A percentile compares a stretch with the other conserved stretches of the same genome.
Conservation (phyloP, 371 early-diverging fungal species). For the Thermomucor indicae-seudaticae region DNA sequence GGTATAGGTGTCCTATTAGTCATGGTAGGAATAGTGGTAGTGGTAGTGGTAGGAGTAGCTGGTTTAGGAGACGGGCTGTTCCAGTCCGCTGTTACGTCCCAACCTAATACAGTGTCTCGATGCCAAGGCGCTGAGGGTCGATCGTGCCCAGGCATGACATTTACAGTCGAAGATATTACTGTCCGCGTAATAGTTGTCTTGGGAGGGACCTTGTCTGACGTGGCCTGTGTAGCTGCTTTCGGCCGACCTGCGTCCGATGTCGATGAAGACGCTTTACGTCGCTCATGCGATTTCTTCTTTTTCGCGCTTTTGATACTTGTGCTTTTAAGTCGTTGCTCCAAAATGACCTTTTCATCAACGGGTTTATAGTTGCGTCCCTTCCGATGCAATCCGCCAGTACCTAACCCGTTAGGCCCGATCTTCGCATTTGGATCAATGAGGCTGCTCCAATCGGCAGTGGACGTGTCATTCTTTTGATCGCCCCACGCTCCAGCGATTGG, state of each 20-base stretch:
- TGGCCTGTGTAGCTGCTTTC: background rate
- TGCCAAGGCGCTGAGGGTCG: background rate
- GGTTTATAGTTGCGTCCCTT: conserved; percentile 14
- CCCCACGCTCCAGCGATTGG: conserved; percentile 15
- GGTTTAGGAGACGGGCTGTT: background rate
- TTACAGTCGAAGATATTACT: background rate
- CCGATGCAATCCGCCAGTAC: conserved; percentile 16
- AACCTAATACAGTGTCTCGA: background rate
- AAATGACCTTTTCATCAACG: conserved; percentile 14
- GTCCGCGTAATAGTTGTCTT: background rate
- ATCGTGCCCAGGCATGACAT: background rate
- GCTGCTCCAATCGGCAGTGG: conserved; percentile 5
- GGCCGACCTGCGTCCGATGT: background rate
- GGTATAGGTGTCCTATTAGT: no score
- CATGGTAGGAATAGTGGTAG: no score
- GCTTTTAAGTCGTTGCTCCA: conserved; percentile 8
- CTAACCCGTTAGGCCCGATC: conserved; percentile 10
- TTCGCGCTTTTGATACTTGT: background rate
- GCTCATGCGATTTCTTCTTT: background rate
- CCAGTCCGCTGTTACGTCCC: background rate
- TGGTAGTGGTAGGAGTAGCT: background rate
- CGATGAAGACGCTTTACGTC: background rate
- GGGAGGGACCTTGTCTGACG: background rate
- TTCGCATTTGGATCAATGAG: conserved; percentile 18
- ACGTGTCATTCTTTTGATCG: conserved; percentile 1